Conservation (phyloP, 73 alveolate genomes). For the Paramecium pentaurelia region DNA sequence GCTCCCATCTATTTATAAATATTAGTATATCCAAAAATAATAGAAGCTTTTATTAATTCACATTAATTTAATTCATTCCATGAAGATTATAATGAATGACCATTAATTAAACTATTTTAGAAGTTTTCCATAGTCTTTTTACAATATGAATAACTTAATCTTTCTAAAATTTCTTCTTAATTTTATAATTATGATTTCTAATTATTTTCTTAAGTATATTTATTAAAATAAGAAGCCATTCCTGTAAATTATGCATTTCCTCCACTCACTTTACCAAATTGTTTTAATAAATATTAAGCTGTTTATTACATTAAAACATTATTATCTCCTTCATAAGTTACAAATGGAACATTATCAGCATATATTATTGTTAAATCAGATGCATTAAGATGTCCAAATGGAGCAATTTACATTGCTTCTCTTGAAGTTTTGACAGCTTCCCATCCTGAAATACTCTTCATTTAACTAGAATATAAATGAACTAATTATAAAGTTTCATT, state of each 20-base stretch:
- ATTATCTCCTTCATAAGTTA: conserved; percentile 75
- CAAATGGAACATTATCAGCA: conserved; percentile 50
- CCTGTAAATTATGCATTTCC: conserved; percentile 36
- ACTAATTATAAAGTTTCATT: conserved; percentile 21
- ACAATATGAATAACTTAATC: neutral
- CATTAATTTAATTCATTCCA: conserved; percentile 31
- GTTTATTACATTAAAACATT: conserved; percentile 65
- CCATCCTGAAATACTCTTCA: conserved; percentile 51
- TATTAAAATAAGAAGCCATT: conserved; percentile 4
- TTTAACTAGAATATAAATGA: conserved; percentile 47
- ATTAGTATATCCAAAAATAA: conserved; percentile 21
- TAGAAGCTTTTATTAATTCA: neutral
- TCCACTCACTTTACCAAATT: neutral
- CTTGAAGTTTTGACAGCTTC: conserved; percentile 46
- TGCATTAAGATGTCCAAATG: conserved; percentile 56
- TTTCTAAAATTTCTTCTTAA: neutral
- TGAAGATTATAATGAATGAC: neutral
- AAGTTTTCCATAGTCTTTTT: neutral
- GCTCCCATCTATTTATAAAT: neutral
- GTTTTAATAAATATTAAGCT: conserved; percentile 47
- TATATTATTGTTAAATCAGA: neutral
- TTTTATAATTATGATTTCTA: neutral
- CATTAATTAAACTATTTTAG: neutral
- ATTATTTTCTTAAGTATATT: neutral
- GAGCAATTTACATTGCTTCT: conserved; percentile 12